A percentile compares a stretch with the other conserved stretches of the same genome.
phyloP scores from a whole-genome alignment of 2,329 filamentous ascomycete species.

The Fusarium continuum region DNA sequence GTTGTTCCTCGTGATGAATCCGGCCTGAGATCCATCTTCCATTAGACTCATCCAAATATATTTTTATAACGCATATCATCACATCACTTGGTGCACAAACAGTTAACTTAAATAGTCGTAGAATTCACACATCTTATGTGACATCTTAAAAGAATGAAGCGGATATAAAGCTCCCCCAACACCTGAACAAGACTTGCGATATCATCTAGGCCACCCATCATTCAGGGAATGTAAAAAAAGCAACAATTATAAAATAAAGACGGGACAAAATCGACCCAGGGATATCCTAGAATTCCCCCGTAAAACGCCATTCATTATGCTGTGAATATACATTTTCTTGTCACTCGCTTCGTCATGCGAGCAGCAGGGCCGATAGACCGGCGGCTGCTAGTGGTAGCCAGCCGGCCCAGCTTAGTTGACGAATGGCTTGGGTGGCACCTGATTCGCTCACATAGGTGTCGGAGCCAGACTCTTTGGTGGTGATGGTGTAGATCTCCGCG shows the following conservation, averaged over 20 bases:
- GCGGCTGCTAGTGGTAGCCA: conserved; percentile 54
- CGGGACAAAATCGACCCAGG: conserved; percentile 21
- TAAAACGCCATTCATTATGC: conserved; percentile 41
- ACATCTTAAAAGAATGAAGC: conserved; percentile 13
- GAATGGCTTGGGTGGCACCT: conserved; percentile 37
- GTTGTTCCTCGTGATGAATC: background rate
- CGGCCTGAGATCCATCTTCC: too few relatives aligned
- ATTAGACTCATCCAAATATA: background rate
- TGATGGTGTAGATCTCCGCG: conserved; percentile 77
- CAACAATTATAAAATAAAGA: conserved; percentile 17
- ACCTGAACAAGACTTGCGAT: conserved; percentile 31
- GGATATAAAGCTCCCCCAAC: conserved; percentile 34
- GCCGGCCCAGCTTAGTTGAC: conserved; percentile 46
- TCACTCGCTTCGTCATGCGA: conserved; percentile 25
- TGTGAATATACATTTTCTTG: conserved; percentile 39
- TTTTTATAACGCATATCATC: background rate
- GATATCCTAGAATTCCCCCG: conserved; percentile 22
- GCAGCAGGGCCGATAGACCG: conserved; percentile 53
- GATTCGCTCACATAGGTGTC: conserved; percentile 46
- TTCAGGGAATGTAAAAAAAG: background rate
- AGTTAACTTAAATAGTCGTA: background rate
- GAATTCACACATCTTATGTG: background rate
- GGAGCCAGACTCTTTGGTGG: conserved; percentile 55
- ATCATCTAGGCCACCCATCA: conserved; percentile 12
- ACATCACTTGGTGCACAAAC: background rate